Base-by-base conservation (phyloP, 1,284 basidiomycete species). In the Trichosporon coremiiforme region DNA sequence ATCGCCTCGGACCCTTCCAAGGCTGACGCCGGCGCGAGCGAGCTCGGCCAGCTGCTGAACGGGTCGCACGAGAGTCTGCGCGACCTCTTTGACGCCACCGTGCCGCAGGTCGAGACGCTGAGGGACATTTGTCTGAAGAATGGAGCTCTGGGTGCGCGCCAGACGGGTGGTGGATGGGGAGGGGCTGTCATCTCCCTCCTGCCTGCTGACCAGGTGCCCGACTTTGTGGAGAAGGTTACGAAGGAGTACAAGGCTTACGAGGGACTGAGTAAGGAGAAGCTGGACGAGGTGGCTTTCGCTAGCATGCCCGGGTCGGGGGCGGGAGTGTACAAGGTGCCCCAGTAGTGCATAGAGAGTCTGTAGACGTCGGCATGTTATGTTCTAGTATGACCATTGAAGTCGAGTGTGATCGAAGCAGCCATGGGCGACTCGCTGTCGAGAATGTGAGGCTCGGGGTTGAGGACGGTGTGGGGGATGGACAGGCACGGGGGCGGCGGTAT, bases 141-240 rank as follows among this genome's bases (percentile, higher is more conserved):
- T 2, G 93, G 93, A 10, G 91, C 92, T 8, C 87, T 90, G 70
- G 93, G 93, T 1, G 90, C 89, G 15, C 63, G 78, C 69, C 75
- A 77, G 71, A 78, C 77, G 29, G 91, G 91, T 55, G 93, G 93
- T 0, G 93, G 93, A 1, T 96, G 93, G 93, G 94, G 94, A 65
- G 94, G 94, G 12, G 94, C 92, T 75, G 91, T 91, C 0, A 90
- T 95, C 25, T 92, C 91, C 17, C 86, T 95, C 20, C 90, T 95
- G 2, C 86, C 88, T 7, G 89, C 91, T 75, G 82, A 85, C n/a
- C 78, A 87, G 45, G 90, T 92, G 2, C 85, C 87, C 0, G 73
- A 78, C n/a, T 94, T 95, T 78, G 89, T 94, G 64, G 78, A 84
- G 71, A 85, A 85, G 71, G 84, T 95, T 29, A 88, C 85, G 78